Evolutionary conservation across 108 stramenopile species (phyloP), one percentile per base, ranked within the genome.

Genomic region (Chaetoceros muelleri): DNA sequence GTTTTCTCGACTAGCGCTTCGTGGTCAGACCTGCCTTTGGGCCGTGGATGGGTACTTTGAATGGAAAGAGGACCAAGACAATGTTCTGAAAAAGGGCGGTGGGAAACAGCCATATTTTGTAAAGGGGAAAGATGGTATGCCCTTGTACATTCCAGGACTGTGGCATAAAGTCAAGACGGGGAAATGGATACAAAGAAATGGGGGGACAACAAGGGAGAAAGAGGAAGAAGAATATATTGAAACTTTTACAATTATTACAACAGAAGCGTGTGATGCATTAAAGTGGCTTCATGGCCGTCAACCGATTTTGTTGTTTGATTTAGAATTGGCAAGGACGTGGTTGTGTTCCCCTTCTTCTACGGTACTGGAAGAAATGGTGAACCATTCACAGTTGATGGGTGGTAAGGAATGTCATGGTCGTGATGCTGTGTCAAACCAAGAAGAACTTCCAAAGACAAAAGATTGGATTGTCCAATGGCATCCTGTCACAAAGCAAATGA

Each of bases 11-110:
- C 57, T 87, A 23, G 62, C 72, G 8, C 44, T 20, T 1, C 53
- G 68, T 31, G 67, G 67, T 20, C 66, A 74, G 52, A 67, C 84
- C 0, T 87, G 85, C 48, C 47, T 92, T 5, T 72, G 84, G 30
- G 80, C 80, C 8, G 56, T 92, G 8, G 86, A 92, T 54, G 90
- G 90, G 31, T 92, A 79, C 57, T 92, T 80, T 63, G 90, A 92
- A 69, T 92, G 90, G 90, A 79, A 79, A 53, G 48, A 49, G 13
- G 50, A 69, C 20, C 19, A 62, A 30, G 25, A 30, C 46, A 10
- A n/a, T 21, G 28, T 44, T 22, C 22, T 3, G 28, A 55, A 64
- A 27, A 27, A 49, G 8, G 64, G 58, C 7, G 62, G 53, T 28
- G 64, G 50, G 31, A 92, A 92, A 62, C 90, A 87, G 60, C 90